Evolutionary conservation across 305 asterid species (phyloP), one percentile per base, ranked within the genome.

Genomic region (Petunia hybrid): DNA sequence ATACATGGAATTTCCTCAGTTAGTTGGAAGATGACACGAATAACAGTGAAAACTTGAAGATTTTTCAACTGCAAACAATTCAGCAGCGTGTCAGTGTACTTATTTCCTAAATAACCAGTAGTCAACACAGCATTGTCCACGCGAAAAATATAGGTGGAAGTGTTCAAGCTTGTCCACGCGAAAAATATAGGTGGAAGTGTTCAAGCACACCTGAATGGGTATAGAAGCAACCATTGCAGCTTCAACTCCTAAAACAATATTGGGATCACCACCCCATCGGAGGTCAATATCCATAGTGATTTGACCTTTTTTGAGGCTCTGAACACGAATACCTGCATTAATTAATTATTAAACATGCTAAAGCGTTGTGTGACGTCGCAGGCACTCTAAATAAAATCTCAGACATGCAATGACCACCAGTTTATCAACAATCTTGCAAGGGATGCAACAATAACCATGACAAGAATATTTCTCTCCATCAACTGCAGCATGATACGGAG

Each of bases 261-360:
- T 97, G 59, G 99, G 99, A 88, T 97, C 97, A 84, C 99, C 99
- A 84, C 99, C 99, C 98, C 98, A 97, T 53, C 99, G 92, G 61
- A 97, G 86, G 86, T 97, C 99, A 78, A 97, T 95, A 81, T 97
- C 99, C 99, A 97, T 97, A 6, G 96, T 97, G 85, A 97, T 92
- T 87, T 97, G 99, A 80, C 99, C 99, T 79, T 94, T 90, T 85
- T 97, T 97, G 82, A 97, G 97, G 87, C 96, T 94, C 91, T 97
- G 99, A 84, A 97, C 98, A 71, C 98, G 99, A 83, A 97, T 93
- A 80, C 98, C 99, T 97, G 91, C 89, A 86, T 73, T 83, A 77
- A 55, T 51, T 31, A 55, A 38, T n/a, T 55, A 74, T 7, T 4
- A 74, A 38, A 53, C 65, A 74, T 55, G 77, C 43, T 10, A 71